Evolutionary conservation across 1,284 basidiomycete species (phyloP).

Genomic region (Cryptococcus deneoformans): DNA sequence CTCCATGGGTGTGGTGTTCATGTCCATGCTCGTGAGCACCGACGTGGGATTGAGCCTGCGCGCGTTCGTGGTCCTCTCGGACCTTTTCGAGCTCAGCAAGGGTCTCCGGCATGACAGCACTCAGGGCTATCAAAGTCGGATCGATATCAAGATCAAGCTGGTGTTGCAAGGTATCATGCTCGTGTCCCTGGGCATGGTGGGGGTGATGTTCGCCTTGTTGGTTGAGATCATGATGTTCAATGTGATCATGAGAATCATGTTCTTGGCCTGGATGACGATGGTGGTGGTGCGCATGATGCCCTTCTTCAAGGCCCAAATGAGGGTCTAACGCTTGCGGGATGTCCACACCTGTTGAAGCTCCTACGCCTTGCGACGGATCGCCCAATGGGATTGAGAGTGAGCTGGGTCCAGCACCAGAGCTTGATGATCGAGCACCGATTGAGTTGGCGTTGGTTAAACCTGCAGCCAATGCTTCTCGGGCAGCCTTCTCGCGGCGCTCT

Average conservation of each 20-base stretch:
- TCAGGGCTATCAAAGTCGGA: conserved; percentile 22
- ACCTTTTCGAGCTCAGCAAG: conserved; percentile 12
- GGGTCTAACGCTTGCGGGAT: background rate
- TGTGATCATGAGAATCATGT: background rate
- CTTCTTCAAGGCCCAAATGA: background rate
- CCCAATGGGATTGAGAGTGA: background rate
- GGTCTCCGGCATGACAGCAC: conserved; percentile 11
- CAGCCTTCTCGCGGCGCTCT: conserved; percentile 41
- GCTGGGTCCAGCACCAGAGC: background rate
- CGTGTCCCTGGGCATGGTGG: background rate
- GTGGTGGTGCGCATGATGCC: background rate
- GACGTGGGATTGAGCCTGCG: too few relatives aligned
- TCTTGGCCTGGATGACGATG: background rate
- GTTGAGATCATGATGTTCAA: background rate
- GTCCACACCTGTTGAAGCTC: background rate
- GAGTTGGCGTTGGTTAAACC: conserved; percentile 20
- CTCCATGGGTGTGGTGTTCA: too few relatives aligned
- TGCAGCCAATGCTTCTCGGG: conserved; percentile 34
- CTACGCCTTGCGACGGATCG: background rate
- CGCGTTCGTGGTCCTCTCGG: too few relatives aligned
- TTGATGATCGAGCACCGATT: background rate
- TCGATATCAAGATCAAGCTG: conserved; percentile 20
- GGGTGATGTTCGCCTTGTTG: background rate
- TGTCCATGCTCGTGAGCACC: too few relatives aligned
- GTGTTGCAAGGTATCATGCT: background rate